A percentile compares a stretch with the other conserved stretches of the same genome.
These are phyloP conservation scores for Vicia villosa DNA, from an alignment of 306 rosid species.

Conservation along the genomic window DNA sequence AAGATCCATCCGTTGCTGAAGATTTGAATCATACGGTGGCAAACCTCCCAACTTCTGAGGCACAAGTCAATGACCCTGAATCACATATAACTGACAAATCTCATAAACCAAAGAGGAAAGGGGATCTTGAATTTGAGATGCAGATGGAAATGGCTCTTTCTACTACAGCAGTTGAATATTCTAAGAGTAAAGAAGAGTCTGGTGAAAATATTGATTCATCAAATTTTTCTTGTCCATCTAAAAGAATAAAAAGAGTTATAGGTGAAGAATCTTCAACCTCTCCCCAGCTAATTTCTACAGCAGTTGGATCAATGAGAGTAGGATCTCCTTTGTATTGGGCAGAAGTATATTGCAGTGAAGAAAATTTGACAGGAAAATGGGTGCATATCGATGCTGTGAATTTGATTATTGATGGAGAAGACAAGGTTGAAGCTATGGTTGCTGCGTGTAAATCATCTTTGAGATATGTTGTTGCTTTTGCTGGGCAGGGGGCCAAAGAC, in stretches of 20 bases:
- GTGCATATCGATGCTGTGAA: constrained; percentile 87
- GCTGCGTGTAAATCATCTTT: constrained; percentile 82
- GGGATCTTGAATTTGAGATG: constrained; percentile 91
- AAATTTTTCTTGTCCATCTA: constrained; percentile 40
- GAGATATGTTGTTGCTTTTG: constrained; percentile 94
- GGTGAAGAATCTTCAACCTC: constrained; percentile 54
- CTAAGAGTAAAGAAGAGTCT: constrained; percentile 45
- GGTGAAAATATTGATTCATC: constrained; percentile 37
- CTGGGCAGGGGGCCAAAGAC: constrained; percentile 95
- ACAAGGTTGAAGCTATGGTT: constrained; percentile 80
- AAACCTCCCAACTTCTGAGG: constrained; percentile 46
- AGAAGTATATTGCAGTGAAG: constrained; percentile 86
- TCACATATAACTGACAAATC: constrained; percentile 40
- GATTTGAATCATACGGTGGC: constrained; percentile 35
- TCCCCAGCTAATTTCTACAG: constrained; percentile 66
- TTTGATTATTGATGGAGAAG: constrained; percentile 82
- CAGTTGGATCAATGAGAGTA: constrained; percentile 78
- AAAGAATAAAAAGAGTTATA: constrained; percentile 57
- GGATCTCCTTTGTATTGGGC: constrained; percentile 95
- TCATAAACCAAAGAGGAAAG: constrained; percentile 67
- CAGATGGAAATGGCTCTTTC: constrained; percentile 92
- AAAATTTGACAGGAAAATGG: constrained; percentile 94
- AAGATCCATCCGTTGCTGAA: constrained; percentile 38
- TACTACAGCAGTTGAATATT: constrained; percentile 53
- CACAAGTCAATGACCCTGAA: constrained; percentile 37